These are phyloP conservation scores for Ophiostoma sp. DNA, from an alignment of 2,329 filamentous ascomycete genomes.

Conservation along the genomic window DNA sequence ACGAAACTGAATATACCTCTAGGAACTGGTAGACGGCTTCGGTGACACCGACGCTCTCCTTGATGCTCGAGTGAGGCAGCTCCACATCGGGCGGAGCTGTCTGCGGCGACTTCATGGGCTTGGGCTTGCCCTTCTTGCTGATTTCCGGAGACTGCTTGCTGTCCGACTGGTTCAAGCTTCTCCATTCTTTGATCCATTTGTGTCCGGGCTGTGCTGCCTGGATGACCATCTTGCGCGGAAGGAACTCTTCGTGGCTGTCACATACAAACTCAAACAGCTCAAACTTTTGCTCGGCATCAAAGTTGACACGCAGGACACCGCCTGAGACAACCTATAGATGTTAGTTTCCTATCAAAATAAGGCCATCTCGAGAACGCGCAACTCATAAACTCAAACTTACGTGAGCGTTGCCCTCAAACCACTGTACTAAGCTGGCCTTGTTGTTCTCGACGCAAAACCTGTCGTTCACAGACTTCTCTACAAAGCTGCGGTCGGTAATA, in stretches of 20 bases:
- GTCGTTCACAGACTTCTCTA: conserved; percentile 53
- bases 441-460: conserved; percentile 69
- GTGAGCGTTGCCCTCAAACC: conserved; percentile 78
- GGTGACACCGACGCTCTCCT: conserved; percentile 54
- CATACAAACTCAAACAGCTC: conserved; percentile 80
- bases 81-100: conserved; percentile 56
- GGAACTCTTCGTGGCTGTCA: conserved; percentile 71
- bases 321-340: conserved; percentile 63
- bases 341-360: not conserved
- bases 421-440: conserved; percentile 79
- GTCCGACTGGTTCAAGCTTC: conserved; percentile 53
- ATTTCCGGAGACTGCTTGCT: conserved; percentile 59
- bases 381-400: conserved; percentile 45
- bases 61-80: conserved; percentile 55
- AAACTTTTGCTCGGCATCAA: conserved; percentile 73
- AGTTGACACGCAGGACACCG: conserved; percentile 73
- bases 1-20: conserved; percentile 43
- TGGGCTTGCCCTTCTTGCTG: conserved; percentile 60
- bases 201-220: conserved; percentile 58
- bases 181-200: conserved; percentile 62
- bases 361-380: not conserved
- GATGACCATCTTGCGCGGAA: conserved; percentile 63
- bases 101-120: conserved; percentile 55
- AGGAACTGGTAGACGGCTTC: conserved; percentile 59
- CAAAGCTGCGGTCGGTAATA: conserved; percentile 63